A percentile compares a stretch with the other conserved stretches of the same genome.
These are phyloP conservation scores for Dimocarpus longan DNA, from an alignment of 345 rosid genomes.

Conservation along the genomic window DNA sequence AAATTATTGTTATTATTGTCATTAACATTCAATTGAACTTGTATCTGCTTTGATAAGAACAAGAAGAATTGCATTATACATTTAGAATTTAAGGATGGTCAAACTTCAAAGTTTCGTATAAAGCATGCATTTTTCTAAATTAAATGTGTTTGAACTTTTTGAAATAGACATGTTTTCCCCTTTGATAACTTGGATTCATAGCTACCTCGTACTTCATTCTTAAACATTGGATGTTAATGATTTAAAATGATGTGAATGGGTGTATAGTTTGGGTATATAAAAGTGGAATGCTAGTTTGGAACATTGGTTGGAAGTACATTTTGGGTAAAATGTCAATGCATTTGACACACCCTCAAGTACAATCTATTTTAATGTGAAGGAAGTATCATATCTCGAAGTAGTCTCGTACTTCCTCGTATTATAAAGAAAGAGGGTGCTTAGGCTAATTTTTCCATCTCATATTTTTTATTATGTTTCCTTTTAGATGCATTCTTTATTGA, in stretches of 20 bases:
- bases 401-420: neutral
- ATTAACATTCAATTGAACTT: neutral
- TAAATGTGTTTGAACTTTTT: neutral
- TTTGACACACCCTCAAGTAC: neutral
- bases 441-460: neutral
- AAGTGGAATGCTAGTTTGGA: neutral
- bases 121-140: neutral
- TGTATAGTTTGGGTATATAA: neutral
- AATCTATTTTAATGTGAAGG: neutral
- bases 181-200: neutral
- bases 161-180: neutral
- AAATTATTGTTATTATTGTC: neutral
- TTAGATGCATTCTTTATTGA: neutral
- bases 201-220: neutral
- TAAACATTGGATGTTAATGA: neutral
- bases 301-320: neutral
- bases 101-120: no score
- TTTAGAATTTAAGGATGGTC: constrained; percentile 6
- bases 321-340: neutral
- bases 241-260: neutral
- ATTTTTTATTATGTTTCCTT: neutral
- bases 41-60: neutral
- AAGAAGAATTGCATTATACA: neutral
- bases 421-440: neutral
- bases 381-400: neutral